Evolutionary conservation across 2,329 filamentous ascomycete species (phyloP), one percentile per base, ranked within the genome.

Genomic region (Clarireedia sp.): DNA sequence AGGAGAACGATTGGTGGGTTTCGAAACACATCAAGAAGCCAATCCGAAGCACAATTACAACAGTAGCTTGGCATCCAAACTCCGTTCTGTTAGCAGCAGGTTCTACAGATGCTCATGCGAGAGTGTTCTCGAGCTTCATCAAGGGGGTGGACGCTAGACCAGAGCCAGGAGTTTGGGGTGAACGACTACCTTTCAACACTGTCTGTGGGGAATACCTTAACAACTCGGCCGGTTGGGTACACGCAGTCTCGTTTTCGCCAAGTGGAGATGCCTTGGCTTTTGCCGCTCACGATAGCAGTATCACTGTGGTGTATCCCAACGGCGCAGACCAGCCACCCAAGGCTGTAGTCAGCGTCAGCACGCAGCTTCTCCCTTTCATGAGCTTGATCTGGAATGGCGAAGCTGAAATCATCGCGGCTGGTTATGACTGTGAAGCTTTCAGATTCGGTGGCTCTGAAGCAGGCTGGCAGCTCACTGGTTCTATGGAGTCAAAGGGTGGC

Each of bases 1-100:
- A 96, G 71, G 94, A 99, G 73, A 96, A 99, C 73, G 91, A 99
- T 77, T 99, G 94, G 94, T 99, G 94, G 94, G 92, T 99, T 43
- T 96, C 91, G 38, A 99, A 99, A 79, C 94, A 99, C 74, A 75
- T 99, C 69, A 97, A 97, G 83, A 99, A 97, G 81, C 94, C 94
- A 19, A 95, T 99, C 67, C 88, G 92, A 63, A 96, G 90, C 71
- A 99, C 94, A 56, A 92, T 99, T 66, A 97, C 94, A 55, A 90
- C 88, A 16, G 83, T 99, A 45, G 86, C 87, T 56, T 99, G 94
- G 94, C 94, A 99, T 73, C 94, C 94, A 37, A 99, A 99, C 78
- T 95, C 89, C 9, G 94, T 99, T 16, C 81, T 99, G 33, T 79
- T 99, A 23, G 94, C 92, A 16, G 90, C 94, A 44, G 94, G 94